Evolutionary conservation across 2,329 filamentous ascomycete species (phyloP), one percentile per base, ranked within the genome.

Genomic region (Aspergillus japonicus): DNA sequence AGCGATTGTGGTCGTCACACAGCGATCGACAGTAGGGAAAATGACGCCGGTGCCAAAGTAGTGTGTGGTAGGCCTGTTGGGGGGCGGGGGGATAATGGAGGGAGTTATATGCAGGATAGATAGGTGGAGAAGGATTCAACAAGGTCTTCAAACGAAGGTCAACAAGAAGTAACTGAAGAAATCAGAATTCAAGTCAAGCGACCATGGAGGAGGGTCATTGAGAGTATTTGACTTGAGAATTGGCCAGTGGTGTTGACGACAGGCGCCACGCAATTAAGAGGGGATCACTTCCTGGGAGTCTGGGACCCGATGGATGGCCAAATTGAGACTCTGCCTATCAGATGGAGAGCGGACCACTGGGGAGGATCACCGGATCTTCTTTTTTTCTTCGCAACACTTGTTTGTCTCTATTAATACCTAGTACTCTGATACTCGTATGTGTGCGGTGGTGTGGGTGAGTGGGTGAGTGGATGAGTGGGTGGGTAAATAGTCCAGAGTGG

Each of bases 201-300:
- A 42, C 21, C 33, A 8, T 35, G 11, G 12, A 35, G 31, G 51
- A 56, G 62, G 62, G 64, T 26, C 48, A 54, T 52, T 52, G 62
- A 64, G 54, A 60, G 47, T 54, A 62, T 66, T 64, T 67, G 62
- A 64, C 52, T 63, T 57, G 44, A 54, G 44, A 54, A 58, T 21
- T 12, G 35, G 57, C 50, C 47, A 50, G 24, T 56, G 57, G 54
- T 51, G 56, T 69, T 67, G 68, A 69, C 66, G 64, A 66, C 65
- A 62, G 60, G 51, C 64, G 69, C 68, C 69, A 70, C 69, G 68
- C 69, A 70, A 70, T 66, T 47, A 39, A 61, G 58, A 61, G 57
- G 61, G 59, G 42, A 47, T 51, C 47, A 52, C 29, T 47, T 50
- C 26, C 26, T 29, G 26, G 26, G 26, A 29, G 26, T 29, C 42